Conservation (phyloP, 306 rosid species). For the Amphicarpaea edgeworthii region DNA sequence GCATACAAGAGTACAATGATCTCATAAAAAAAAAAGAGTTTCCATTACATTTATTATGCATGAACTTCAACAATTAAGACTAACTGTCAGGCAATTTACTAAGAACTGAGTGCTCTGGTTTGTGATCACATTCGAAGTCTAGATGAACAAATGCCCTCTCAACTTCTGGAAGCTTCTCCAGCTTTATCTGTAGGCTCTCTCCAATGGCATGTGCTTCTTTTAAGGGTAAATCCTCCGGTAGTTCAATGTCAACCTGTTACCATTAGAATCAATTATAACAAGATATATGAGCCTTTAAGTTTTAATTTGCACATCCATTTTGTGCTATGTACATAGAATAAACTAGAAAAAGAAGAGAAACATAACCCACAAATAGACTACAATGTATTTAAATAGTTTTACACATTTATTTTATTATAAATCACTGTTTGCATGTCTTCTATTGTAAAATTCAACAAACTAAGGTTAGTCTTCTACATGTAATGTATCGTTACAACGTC, state of each 20-base stretch:
- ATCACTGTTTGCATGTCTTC: no score
- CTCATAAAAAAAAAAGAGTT: no score
- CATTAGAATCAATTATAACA: slow-evolving; percentile 27
- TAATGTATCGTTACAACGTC: not conserved
- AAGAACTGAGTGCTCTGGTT: slow-evolving; percentile 82
- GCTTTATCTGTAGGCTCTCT: slow-evolving; percentile 68
- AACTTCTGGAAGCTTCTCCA: slow-evolving; percentile 76
- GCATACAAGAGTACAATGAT: not conserved
- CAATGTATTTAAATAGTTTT: no score
- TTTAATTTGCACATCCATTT: not conserved
- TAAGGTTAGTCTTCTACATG: not conserved
- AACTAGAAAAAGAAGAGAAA: not conserved
- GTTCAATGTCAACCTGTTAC: slow-evolving; percentile 80
- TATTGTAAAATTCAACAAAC: no score
- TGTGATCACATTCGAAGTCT: slow-evolving; percentile 89
- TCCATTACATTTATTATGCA: not conserved
- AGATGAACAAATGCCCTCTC: slow-evolving; percentile 83
- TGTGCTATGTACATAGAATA: not conserved
- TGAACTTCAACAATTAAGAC: slow-evolving; percentile 31
- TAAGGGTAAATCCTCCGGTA: slow-evolving; percentile 72
- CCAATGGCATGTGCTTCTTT: slow-evolving; percentile 82
- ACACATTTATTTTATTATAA: no score
- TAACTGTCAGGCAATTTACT: slow-evolving; percentile 61
- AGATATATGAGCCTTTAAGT: no score
- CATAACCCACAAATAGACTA: not conserved